Percentiles rank a stretch among this genome's conserved stretches.
These are phyloP conservation scores for Beauveria pseudobassiana DNA, from an alignment of 2,329 filamentous ascomycete species.

Conservation along the genomic window DNA sequence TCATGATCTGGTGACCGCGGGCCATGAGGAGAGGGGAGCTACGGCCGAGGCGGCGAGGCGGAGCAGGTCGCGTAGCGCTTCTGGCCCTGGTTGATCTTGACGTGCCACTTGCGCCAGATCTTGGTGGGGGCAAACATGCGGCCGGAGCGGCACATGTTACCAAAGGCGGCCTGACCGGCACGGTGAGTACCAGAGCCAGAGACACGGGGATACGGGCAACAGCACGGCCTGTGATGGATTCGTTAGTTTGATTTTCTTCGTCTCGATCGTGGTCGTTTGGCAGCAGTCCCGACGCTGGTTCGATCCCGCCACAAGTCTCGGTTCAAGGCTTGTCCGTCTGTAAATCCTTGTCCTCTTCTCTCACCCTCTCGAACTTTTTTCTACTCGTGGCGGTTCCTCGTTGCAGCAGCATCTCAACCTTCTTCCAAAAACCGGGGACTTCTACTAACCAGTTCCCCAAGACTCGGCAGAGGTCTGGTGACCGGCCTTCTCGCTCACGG, in stretches of 20 bases:
- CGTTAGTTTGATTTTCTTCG: not conserved
- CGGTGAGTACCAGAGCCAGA: constrained; percentile 99
- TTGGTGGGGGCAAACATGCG: constrained; percentile 99
- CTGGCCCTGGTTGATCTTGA: constrained; percentile 99
- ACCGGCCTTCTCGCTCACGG: constrained; percentile 99
- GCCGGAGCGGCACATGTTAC: constrained; percentile 99
- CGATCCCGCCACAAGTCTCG: not conserved
- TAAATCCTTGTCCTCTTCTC: not conserved
- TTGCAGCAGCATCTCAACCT: not conserved
- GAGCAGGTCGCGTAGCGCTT: constrained; percentile 98
- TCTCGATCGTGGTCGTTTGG: not conserved
- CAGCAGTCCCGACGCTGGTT: not conserved
- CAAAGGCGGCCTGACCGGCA: constrained; percentile 98
- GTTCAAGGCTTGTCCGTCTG: not conserved
- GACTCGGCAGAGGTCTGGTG: constrained; percentile 99
- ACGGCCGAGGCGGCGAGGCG: constrained; percentile 94
- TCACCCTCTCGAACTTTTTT: not conserved
- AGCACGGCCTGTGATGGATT: constrained; percentile 65
- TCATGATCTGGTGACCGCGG: constrained; percentile 91
- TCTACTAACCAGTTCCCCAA: constrained; percentile 90
- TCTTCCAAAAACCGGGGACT: not conserved
- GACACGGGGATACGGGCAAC: constrained; percentile 99
- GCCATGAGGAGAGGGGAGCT: constrained; percentile 91
- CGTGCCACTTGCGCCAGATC: constrained; percentile 99
- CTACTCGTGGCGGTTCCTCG: not conserved